Evolutionary conservation across 192 early-diverging fungal genomes (phyloP).

Genomic region (Chytriomyces confervae): DNA sequence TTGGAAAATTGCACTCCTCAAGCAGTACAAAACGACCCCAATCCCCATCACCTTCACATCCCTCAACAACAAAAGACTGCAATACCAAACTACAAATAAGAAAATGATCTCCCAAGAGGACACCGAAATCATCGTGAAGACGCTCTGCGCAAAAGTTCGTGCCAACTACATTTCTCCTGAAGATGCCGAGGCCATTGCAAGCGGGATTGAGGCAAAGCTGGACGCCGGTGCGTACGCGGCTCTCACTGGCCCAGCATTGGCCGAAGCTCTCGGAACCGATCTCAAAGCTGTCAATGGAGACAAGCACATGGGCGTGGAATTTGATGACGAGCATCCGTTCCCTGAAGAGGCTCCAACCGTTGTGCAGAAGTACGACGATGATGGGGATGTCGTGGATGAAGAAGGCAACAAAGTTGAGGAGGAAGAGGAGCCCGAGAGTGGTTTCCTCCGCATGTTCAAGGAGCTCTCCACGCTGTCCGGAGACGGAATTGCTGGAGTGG

Average conservation of each 20-base stretch:
- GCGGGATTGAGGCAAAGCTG: slow-evolving; percentile 2
- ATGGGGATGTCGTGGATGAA: slow-evolving; percentile 15
- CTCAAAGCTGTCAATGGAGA: slow-evolving; percentile 28
- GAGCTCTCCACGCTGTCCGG: slow-evolving; percentile 20
- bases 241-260: background rate
- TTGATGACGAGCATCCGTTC: background rate
- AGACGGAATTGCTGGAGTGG: slow-evolving; percentile 7
- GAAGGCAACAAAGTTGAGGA: slow-evolving; percentile 16
- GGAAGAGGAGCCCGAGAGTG: slow-evolving; percentile 23
- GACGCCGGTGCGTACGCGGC: background rate
- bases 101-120: too few species aligned
- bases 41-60: too few species aligned
- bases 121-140: background rate
- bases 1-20: too few species aligned
- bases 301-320: slow-evolving; percentile 12
- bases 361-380: background rate
- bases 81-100: too few species aligned
- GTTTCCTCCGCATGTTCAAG: background rate
- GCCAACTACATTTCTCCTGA: background rate
- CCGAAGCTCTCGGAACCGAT: background rate
- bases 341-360: background rate
- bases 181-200: background rate
- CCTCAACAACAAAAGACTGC: too few species aligned
- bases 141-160: background rate
- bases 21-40: too few species aligned